A percentile compares a stretch with the other conserved stretches of the same genome.
Conservation (phyloP, 2,329 filamentous ascomycete genomes). For the Phaeosphaeriaceae sp. region DNA sequence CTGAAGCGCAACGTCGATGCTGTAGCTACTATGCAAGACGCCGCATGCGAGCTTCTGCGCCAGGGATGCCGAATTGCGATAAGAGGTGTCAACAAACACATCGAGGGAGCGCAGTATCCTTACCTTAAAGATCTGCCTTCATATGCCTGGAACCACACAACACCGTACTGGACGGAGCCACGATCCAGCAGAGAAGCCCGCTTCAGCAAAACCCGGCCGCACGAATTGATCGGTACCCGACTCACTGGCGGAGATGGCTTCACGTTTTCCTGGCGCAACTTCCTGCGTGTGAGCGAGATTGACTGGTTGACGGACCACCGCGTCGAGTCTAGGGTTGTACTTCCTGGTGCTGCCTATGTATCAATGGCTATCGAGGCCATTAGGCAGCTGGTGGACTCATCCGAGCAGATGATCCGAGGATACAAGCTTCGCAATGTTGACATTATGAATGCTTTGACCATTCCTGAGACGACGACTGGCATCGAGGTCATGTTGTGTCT, state of each 20-base stretch:
- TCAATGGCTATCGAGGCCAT: conserved; percentile 54
- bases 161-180: conserved; percentile 15
- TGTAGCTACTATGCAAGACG: conserved; percentile 12
- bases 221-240: conserved; percentile 27
- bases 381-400: conserved; percentile 14
- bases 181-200: conserved; percentile 16
- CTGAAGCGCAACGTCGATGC: conserved; percentile 20
- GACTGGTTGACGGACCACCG: conserved; percentile 57
- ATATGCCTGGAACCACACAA: conserved; percentile 14
- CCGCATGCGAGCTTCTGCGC: conserved; percentile 19
- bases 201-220: conserved; percentile 9
- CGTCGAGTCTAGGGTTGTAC: conserved; percentile 45
- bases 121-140: conserved; percentile 14
- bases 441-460: conserved; percentile 23
- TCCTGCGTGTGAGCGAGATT: conserved; percentile 48
- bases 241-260: conserved; percentile 4
- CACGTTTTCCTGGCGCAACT: conserved; percentile 52
- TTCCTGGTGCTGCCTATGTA: conserved; percentile 55
- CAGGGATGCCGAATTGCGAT: conserved; percentile 15
- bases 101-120: neutral
- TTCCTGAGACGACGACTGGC: conserved; percentile 20
- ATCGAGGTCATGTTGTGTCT: conserved; percentile 16
- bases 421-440: conserved; percentile 26
- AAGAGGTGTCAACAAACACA: conserved; percentile 10
- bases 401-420: conserved; percentile 4